Percentiles rank a stretch among this genome's conserved stretches.
Evolutionary conservation across 495 filamentous ascomycete species (phyloP).

Genomic region (Penicillium lagena): DNA sequence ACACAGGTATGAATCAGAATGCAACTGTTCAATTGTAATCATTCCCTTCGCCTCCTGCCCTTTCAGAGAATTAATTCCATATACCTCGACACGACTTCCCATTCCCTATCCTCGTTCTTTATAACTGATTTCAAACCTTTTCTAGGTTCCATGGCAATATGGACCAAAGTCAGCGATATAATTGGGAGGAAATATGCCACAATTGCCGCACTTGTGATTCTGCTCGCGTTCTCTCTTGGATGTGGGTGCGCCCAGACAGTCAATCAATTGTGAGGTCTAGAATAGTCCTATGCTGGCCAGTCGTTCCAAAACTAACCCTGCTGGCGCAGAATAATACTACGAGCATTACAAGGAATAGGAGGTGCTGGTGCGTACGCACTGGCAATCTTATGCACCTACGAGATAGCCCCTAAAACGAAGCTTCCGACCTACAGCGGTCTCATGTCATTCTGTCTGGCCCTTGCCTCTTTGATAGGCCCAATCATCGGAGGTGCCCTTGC

Average conservation of each 20-base stretch:
- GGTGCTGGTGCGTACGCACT: conserved; percentile 48
- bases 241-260: conserved; percentile 48
- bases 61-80: background rate
- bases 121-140: background rate
- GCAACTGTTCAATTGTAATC: background rate
- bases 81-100: background rate
- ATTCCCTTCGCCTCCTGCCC: background rate
- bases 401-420: conserved; percentile 44
- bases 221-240: conserved; percentile 49
- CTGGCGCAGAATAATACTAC: conserved; percentile 40
- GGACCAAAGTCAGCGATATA: conserved; percentile 55
- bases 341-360: conserved; percentile 52
- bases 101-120: background rate
- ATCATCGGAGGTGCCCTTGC: conserved; percentile 58
- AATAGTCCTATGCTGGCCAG: background rate
- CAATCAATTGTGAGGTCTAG: conserved; percentile 39
- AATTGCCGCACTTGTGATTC: conserved; percentile 42
- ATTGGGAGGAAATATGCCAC: conserved; percentile 47
- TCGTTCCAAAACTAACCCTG: background rate
- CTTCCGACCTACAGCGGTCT: conserved; percentile 39
- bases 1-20: conserved; percentile 35
- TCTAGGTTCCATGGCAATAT: conserved; percentile 48
- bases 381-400: conserved; percentile 37
- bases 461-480: conserved; percentile 37
- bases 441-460: conserved; percentile 38